These are phyloP conservation scores for Pseudopyrenochaeta lycopersici DNA, from an alignment of 2,329 filamentous ascomycete species.

Conservation along the genomic window DNA sequence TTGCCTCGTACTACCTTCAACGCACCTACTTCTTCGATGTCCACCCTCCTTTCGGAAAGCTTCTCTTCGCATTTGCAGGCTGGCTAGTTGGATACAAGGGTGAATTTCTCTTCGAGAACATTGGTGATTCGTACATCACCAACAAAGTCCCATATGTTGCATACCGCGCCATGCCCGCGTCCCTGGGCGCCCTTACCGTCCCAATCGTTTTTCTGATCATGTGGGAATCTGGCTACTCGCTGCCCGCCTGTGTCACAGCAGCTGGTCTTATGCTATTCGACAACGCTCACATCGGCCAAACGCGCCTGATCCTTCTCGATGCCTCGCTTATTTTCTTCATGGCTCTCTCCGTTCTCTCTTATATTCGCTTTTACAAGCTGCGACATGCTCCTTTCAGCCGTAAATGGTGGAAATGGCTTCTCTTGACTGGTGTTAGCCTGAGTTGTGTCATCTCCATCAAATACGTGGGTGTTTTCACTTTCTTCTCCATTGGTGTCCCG, in stretches of 20 bases:
- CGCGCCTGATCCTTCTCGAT: slow-evolving; percentile 91
- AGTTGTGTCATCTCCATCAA: slow-evolving; percentile 99
- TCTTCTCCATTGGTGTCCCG: slow-evolving; percentile 94
- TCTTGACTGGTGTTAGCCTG: slow-evolving; percentile 91
- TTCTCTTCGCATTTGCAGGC: slow-evolving; percentile 94
- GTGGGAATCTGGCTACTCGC: slow-evolving; percentile 99
- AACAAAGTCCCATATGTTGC: slow-evolving; percentile 98
- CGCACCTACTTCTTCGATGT: slow-evolving; percentile 99
- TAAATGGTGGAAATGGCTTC: slow-evolving; percentile 99
- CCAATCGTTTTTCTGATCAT: slow-evolving; percentile 96
- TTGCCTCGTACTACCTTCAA: slow-evolving; percentile 81
- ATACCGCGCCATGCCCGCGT: slow-evolving; percentile 90
- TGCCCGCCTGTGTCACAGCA: slow-evolving; percentile 89
- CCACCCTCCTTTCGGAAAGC: slow-evolving; percentile 96
- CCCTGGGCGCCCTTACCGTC: slow-evolving; percentile 90
- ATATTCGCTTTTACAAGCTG: slow-evolving; percentile 97
- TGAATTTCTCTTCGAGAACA: slow-evolving; percentile 98
- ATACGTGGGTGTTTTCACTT: slow-evolving; percentile 96
- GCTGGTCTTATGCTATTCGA: slow-evolving; percentile 90
- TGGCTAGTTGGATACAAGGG: slow-evolving; percentile 98
- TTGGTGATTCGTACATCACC: slow-evolving; percentile 95
- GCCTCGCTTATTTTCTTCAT: slow-evolving; percentile 94
- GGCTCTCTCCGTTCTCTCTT: slow-evolving; percentile 91
- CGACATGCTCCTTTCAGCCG: slow-evolving; percentile 87
- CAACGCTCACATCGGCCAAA: slow-evolving; percentile 97